Percentiles rank a stretch among this genome's conserved stretches.
Evolutionary conservation across 257 asterid genomes (phyloP).

Genomic region (Galeopsis tetrahit): DNA sequence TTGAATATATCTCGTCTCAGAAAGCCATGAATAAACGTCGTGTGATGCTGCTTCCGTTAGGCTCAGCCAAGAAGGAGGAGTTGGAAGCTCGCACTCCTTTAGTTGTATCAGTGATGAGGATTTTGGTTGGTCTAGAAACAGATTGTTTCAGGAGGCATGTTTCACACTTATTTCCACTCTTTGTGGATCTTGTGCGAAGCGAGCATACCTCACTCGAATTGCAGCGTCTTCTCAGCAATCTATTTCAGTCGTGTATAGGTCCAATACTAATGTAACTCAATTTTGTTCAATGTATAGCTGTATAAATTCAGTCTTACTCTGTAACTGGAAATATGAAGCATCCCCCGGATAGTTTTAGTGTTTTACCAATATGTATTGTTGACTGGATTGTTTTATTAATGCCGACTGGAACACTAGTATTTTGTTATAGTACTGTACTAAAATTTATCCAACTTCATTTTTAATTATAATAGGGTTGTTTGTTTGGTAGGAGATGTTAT

Average conservation of each 20-base stretch:
- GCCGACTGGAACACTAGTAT: not conserved
- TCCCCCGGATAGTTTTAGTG: not conserved
- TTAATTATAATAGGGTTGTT: too few relatives aligned
- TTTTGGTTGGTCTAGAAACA: constrained; percentile 60
- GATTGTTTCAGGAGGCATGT: constrained; percentile 58
- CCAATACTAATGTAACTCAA: constrained; percentile 57
- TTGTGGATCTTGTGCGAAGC: constrained; percentile 86
- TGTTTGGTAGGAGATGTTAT: too few relatives aligned
- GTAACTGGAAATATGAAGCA: not conserved
- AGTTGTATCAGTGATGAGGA: constrained; percentile 63
- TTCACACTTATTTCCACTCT: constrained; percentile 66
- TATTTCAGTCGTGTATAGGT: constrained; percentile 75
- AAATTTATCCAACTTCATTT: not conserved
- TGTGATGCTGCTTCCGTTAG: constrained; percentile 65
- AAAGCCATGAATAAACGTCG: constrained; percentile 43
- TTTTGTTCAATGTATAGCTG: constrained; percentile 28
- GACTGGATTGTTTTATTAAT: not conserved
- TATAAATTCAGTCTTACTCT: not conserved
- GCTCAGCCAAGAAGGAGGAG: constrained; percentile 93
- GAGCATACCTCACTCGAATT: constrained; percentile 89
- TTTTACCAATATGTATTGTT: not conserved
- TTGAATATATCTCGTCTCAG: constrained; percentile 32
- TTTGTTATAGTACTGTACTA: not conserved
- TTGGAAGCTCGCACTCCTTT: constrained; percentile 83
- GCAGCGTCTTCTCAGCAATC: constrained; percentile 70